Conservation (phyloP, 192 early-diverging fungal species). For the Pilaira anomala region DNA sequence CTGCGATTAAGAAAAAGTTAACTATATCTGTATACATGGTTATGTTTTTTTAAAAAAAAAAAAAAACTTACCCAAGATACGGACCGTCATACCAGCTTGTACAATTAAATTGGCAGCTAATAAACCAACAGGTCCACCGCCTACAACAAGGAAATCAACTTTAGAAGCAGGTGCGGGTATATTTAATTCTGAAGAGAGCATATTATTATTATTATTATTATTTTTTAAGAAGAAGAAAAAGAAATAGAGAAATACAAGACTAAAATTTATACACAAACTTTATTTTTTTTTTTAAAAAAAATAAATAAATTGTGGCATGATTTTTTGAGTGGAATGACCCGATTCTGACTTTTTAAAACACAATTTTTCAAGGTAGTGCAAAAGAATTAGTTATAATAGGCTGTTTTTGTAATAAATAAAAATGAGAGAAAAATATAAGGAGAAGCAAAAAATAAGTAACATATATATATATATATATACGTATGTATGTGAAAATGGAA, state of each 20-base stretch:
- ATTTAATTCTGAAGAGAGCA: constrained; percentile 6
- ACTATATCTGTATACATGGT: background rate
- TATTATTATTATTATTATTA: background rate
- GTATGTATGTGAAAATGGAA: too few species aligned
- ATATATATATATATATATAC: too few species aligned
- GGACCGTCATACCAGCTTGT: constrained; percentile 18
- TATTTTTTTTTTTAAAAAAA: background rate
- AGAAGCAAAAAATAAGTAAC: too few species aligned
- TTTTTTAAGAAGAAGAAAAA: background rate
- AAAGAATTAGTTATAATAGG: too few species aligned
- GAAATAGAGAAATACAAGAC: background rate
- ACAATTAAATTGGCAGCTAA: constrained; percentile 22
- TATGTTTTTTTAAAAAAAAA: background rate
- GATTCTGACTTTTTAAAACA: too few species aligned
- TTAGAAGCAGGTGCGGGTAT: constrained; percentile 6
- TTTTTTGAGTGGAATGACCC: background rate
- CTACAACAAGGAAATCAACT: constrained; percentile 32
- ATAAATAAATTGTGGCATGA: background rate
- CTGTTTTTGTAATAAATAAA: too few species aligned
- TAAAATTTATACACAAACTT: background rate
- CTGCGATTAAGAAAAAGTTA: background rate
- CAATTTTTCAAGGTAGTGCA: too few species aligned
- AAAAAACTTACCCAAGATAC: constrained; percentile 27
- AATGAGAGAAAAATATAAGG: too few species aligned
- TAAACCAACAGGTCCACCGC: constrained; percentile 35